Evolutionary conservation across 1,139 yeast genomes (phyloP).

Genomic region (Diutina neorugosa): DNA sequence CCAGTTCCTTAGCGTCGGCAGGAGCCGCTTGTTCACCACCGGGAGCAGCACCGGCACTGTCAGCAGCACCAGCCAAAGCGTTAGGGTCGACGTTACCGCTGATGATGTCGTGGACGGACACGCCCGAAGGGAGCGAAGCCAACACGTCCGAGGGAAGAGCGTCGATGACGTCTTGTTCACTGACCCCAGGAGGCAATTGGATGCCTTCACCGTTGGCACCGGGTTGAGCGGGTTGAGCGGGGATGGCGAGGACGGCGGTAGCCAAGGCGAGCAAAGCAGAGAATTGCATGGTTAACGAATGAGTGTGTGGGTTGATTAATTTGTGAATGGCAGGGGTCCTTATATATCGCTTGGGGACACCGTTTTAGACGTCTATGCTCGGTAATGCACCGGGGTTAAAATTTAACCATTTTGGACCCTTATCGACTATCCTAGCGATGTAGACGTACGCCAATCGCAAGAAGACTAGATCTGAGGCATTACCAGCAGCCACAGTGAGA

Average conservation of each 20-base stretch:
- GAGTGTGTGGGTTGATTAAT: no score
- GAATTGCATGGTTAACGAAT: not conserved
- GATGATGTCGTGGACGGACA: not conserved
- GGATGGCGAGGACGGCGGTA: constrained; percentile 1
- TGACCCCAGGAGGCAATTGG: not conserved
- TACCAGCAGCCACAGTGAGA: not conserved
- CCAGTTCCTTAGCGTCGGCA: not conserved
- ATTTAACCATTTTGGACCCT: not conserved
- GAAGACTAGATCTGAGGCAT: not conserved
- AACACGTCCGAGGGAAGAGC: not conserved
- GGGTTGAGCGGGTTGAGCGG: not conserved
- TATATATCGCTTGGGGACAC: not conserved
- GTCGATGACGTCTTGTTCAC: not conserved
- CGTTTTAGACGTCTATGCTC: not conserved
- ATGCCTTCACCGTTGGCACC: not conserved
- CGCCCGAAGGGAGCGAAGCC: not conserved
- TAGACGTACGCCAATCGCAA: not conserved
- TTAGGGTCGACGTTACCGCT: not conserved
- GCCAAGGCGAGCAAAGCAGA: not conserved
- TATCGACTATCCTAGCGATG: not conserved
- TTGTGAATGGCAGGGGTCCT: not conserved
- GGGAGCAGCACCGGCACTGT: not conserved
- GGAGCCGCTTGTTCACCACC: not conserved
- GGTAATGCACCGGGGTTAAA: not conserved
- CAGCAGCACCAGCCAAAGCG: not conserved